Evolutionary conservation across 441 rosid genomes (phyloP), one percentile per base, ranked within the genome.

Genomic region (Eruca vesicaria): DNA sequence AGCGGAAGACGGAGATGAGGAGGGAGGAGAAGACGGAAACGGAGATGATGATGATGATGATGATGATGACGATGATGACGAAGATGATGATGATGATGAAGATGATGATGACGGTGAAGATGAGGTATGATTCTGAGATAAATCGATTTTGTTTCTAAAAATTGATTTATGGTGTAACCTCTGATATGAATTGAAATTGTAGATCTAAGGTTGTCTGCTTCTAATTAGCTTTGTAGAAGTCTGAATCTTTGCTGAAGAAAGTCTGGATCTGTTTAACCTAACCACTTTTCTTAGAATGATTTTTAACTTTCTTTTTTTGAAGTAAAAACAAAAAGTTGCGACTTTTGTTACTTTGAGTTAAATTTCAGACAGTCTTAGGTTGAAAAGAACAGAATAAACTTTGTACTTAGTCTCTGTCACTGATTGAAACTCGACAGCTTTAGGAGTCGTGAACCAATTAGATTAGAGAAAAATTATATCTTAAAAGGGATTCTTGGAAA

Each of bases 1-100:
- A 2, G 89, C 66, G 0, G 90, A 88, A 3, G 90, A 90, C 11
- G 92, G 86, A 3, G 92, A 86, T 2, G 92, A 84, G 0, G 90
- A 81, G 53, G 90, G 76, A 0, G 87, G 73, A 2, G 87, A 70
- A 0, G 87, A 76, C 3, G 87, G 72, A 0, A 87, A 63, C 28
- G 90, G 71, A 4, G 91, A 69, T 0, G 91, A 70, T 1, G 89
- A 82, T 0, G 88, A 76, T 0, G 89, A 66, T 4, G 90, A 66
- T 0, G 90, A 71, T 0, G 88, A 74, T 0, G 85, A n/a, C n/a
- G n/a, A 73, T 0, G 87, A 71, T 0, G 88, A 75, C 0, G 89
- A 82, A 0, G 90, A 76, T 0, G 89, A 84, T 0, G 90, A 57
- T 6, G 62, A 57, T 6, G 61, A 79, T 7, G 86, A 83, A 0